Base-by-base conservation (phyloP, 352 stramenopile genomes). In the Globisporangium viniferum region DNA sequence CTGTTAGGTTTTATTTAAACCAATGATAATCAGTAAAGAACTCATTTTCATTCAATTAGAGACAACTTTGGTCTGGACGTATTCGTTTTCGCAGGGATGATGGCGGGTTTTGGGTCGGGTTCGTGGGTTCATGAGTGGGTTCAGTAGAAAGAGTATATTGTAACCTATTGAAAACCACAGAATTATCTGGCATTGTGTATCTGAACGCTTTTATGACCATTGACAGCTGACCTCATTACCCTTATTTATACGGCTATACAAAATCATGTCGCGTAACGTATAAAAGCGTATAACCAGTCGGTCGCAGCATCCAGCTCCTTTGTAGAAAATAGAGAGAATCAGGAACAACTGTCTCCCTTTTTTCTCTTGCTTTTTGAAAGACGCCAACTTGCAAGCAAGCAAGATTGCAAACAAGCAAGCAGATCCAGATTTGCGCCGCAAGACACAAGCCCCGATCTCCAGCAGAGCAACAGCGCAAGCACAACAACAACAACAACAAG, bases 341-440 rank as follows among this genome's bases (percentile, higher is more conserved):
- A 55, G 48, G n/a, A 55, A 55, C 48, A 55, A 15, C 48, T 55
- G n/a, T 29, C 48, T 55, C 12, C 36, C n/a, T 29, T 64, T 29
- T 53, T 10, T 27, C 36, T 54, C 59, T 48, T 41, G 27, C 20
- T 22, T 27, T 22, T 3, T 7, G 35, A 41, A 41, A 41, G 35
- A 41, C 27, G 27, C 15, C 22, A 24, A 24, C 24, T 24, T 7
- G 27, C 12, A 36, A 41, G 8, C 36, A 5, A 44, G 36, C 10
- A 44, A 44, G 10, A 41, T 14, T 41, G 35, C 36, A 44, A 44
- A 18, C 36, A 36, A 36, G 7, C 33, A 15, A 31, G 61, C 61
- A 67, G 48, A 41, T 35, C 60, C 44, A 27, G 39, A 66, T 58
- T 41, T 46, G n/a, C 44, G 44, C 60, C 41, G 48, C 48, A 66